Conservation (phyloP, 2,329 filamentous ascomycete genomes). For the Fusarium succisae region DNA sequence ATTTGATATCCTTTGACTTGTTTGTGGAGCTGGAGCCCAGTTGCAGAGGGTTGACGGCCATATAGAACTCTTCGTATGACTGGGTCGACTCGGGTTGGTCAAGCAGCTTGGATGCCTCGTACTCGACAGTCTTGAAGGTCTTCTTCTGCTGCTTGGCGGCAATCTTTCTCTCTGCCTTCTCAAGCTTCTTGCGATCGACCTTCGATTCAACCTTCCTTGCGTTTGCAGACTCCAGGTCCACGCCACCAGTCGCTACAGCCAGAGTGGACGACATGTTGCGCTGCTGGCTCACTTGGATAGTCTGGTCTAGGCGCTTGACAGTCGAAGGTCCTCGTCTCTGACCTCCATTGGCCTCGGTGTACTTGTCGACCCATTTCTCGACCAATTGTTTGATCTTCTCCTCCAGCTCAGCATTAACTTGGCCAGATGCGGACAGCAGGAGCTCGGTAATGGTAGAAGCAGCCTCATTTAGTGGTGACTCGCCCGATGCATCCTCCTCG, state of each 20-base stretch:
- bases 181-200: constrained; percentile 97
- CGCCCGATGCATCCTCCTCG: constrained; percentile 71
- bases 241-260: constrained; percentile 81
- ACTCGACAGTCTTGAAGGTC: constrained; percentile 96
- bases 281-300: constrained; percentile 92
- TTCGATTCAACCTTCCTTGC: constrained; percentile 94
- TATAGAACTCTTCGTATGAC: constrained; percentile 99
- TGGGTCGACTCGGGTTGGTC: constrained; percentile 83
- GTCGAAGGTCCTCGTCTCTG: constrained; percentile 78
- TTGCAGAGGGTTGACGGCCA: constrained; percentile 97
- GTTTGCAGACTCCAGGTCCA: constrained; percentile 95
- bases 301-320: constrained; percentile 89
- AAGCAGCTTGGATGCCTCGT: constrained; percentile 91
- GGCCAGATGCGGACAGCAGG: constrained; percentile 90
- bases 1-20: constrained; percentile 99
- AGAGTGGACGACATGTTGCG: constrained; percentile 96
- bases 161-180: constrained; percentile 98
- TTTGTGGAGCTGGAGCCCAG: constrained; percentile 74
- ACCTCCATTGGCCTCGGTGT: constrained; percentile 77
- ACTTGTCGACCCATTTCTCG: constrained; percentile 85
- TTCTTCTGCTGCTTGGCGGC: constrained; percentile 99
- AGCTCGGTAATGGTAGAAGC: constrained; percentile 86
- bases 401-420: constrained; percentile 76
- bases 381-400: constrained; percentile 84
- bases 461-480: constrained; percentile 84